phyloP scores from a whole-genome alignment of 1,284 basidiomycete species.

The Fistulinella cinereoalba region DNA sequence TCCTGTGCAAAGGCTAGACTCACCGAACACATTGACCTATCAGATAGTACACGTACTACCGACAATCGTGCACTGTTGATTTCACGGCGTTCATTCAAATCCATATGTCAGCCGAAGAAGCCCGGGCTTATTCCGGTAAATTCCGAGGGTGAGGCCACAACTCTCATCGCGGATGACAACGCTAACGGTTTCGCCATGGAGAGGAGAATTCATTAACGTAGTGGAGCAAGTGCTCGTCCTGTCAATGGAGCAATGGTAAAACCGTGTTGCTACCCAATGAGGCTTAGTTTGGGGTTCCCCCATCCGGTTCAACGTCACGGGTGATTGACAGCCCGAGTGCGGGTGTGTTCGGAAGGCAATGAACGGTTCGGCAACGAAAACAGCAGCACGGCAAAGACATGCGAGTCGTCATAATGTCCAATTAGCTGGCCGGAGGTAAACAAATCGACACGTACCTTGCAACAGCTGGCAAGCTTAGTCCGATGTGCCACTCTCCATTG shows the following conservation, averaged over 20 bases:
- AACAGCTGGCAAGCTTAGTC: no score
- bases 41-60: not conserved
- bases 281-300: not conserved
- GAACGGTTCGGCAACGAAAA: not conserved
- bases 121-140: constrained; percentile 5
- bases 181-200: not conserved
- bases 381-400: not conserved
- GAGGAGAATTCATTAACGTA: not conserved
- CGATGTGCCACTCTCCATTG: not conserved
- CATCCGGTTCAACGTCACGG: not conserved
- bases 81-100: no score
- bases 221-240: not conserved
- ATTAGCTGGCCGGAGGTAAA: not conserved
- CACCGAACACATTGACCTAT: constrained; percentile 3
- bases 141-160: not conserved
- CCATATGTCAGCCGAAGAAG: no score
- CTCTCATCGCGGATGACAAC: not conserved
- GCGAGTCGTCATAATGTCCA: not conserved
- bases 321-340: not conserved
- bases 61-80: constrained; percentile 3
- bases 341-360: not conserved
- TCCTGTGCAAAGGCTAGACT: not conserved
- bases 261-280: not conserved
- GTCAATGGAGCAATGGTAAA: not conserved
- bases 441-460: not conserved